These are phyloP conservation scores for Epithemia pelagica DNA, from an alignment of 108 stramenopile genomes.

Conservation along the genomic window DNA sequence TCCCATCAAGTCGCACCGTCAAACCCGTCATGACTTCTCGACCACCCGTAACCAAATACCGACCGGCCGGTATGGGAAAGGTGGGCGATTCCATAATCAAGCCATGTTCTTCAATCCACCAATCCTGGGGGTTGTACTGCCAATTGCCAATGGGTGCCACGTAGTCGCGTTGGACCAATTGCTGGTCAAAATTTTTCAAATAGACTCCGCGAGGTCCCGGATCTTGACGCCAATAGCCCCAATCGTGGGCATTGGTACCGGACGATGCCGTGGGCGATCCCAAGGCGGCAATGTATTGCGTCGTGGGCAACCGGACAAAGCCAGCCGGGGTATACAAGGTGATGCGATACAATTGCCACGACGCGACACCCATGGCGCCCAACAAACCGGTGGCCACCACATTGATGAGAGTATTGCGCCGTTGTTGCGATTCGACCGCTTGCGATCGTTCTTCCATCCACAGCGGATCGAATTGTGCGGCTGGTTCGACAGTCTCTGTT, in stretches of 20 bases:
- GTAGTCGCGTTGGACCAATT: conserved; percentile 22
- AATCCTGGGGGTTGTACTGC: conserved; percentile 64
- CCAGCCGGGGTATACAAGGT: conserved; percentile 34
- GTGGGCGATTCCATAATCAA: conserved; percentile 56
- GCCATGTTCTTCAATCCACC: conserved; percentile 87
- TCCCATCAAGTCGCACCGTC: conserved; percentile 31
- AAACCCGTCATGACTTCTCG: conserved; percentile 43
- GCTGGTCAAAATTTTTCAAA: conserved; percentile 47
- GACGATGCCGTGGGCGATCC: conserved; percentile 51
- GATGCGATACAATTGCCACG: conserved; percentile 17
- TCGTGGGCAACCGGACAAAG: conserved; percentile 51
- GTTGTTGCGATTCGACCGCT: no score
- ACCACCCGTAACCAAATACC: conserved; percentile 60
- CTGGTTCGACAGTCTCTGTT: no score
- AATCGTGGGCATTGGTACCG: conserved; percentile 51
- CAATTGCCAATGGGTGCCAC: conserved; percentile 68
- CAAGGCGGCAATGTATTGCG: conserved; percentile 77
- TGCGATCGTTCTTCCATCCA: no score
- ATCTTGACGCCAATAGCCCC: conserved; percentile 79
- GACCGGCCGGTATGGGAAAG: conserved; percentile 44
- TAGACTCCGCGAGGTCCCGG: conserved; percentile 81
- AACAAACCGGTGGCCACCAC: conserved; percentile 21
- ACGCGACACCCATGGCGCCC: conserved; percentile 30
- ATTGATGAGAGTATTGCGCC: conserved; percentile 32
- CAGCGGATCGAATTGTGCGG: no score